Conservation (phyloP, 1,139 yeast species). For the Sugiyamaella pinicola region DNA sequence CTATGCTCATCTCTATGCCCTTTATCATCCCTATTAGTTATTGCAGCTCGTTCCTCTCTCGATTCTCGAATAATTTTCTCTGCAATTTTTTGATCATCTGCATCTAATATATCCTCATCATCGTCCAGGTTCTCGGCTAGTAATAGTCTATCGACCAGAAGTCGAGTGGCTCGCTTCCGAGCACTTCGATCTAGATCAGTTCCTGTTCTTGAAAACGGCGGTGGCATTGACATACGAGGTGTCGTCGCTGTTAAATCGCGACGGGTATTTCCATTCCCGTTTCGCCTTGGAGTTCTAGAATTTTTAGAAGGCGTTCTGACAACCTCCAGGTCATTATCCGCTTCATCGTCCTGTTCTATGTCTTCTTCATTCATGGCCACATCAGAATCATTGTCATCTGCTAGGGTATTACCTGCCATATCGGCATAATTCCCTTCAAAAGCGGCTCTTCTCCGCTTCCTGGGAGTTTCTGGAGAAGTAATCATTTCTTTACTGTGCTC, state of each 20-base stretch:
- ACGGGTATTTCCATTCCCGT: background rate
- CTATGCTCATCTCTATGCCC: too few species aligned
- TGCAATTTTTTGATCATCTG: conserved; percentile 53
- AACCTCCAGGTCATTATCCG: conserved; percentile 16
- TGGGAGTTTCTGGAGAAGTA: conserved; percentile 21
- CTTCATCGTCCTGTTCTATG: conserved; percentile 21
- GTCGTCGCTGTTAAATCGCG: conserved; percentile 4
- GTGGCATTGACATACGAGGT: conserved; percentile 12
- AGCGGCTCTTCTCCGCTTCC: conserved; percentile 26
- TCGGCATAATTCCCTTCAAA: conserved; percentile 28
- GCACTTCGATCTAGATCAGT: conserved; percentile 55
- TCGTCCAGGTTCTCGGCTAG: conserved; percentile 45
- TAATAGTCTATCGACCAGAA: conserved; percentile 44
- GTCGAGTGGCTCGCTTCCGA: conserved; percentile 50
- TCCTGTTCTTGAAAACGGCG: conserved; percentile 21
- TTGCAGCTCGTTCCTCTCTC: conserved; percentile 18
- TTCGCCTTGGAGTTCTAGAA: conserved; percentile 7
- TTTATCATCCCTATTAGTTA: background rate
- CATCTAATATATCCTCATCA: conserved; percentile 49
- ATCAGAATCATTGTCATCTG: conserved; percentile 17
- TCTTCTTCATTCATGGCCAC: conserved; percentile 16
- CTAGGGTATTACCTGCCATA: conserved; percentile 4
- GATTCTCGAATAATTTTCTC: conserved; percentile 47
- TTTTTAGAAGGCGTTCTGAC: conserved; percentile 23
- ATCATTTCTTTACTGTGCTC: conserved; percentile 1